Evolutionary conservation across 2,329 filamentous ascomycete species (phyloP), one percentile per base, ranked within the genome.

Genomic region (Tolypocladium album): DNA sequence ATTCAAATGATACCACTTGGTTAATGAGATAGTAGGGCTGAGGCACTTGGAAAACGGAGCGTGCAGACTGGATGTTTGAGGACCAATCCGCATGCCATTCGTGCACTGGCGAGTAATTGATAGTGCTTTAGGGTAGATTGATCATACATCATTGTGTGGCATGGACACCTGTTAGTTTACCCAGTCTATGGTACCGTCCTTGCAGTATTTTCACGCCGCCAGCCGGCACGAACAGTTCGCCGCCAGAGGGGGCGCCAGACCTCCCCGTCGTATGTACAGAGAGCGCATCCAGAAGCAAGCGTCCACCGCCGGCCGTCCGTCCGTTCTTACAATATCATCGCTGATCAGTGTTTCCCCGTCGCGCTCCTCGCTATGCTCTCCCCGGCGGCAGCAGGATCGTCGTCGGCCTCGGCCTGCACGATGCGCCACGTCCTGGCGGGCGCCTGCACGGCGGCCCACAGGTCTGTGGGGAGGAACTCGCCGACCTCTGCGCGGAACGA

Each of bases 391-490:
- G 8, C 43, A 12, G 4, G 11, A n/a, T 24, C 22, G n/a, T 22
- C 66, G 22, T 67, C 65, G 20, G 72, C 73, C 8, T 70, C 67
- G 0, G 77, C 69, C 0, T 75, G 72, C 2, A 79, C 70, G 2
- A 84, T 73, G 43, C 79, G 76, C 77, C 79, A 84, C 59, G 74
- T 78, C 61, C 73, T 78, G 65, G 82, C 82, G 34, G 78, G 81
- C n/a, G 77, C 80, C 63, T 82, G 83, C 72, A 94, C 82, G 1
- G 88, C 89, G 0, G 86, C 87, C 91, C 92, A 97, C 27, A 97
- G 84, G 71, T 97, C 92, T 0, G 88, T 87, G 0, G 94, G 94
- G 13, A 99, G 75, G 70, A 86, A 96, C 64, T 95, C 90, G 9
- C 92, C 92, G 15, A 94, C 87, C 52, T 96, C 88, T 36, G 87